phyloP scores from a whole-genome alignment of 495 filamentous ascomycete species.

The Choiromyces venosus region DNA sequence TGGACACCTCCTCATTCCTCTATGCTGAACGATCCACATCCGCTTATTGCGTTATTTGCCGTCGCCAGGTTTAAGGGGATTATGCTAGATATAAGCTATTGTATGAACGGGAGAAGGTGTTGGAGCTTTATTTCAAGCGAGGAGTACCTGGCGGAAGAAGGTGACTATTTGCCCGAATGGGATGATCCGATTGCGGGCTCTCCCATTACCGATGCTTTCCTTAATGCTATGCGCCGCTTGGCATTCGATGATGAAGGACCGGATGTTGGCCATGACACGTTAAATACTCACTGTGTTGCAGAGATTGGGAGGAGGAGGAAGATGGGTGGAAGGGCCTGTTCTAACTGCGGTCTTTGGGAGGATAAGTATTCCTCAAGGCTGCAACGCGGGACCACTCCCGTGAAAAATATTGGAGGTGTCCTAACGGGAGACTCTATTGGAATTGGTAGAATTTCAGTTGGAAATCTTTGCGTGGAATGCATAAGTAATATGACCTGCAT shows the following conservation, averaged over 20 bases:
- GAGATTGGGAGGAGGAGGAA: constrained; percentile 28
- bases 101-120: constrained; percentile 20
- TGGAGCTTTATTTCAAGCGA: constrained; percentile 19
- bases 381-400: constrained; percentile 5
- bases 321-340: constrained; percentile 22
- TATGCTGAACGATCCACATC: constrained; percentile 24
- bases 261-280: too few relatives aligned
- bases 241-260: neutral
- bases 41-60: constrained; percentile 26
- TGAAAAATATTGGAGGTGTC: constrained; percentile 25
- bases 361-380: constrained; percentile 21
- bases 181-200: too few relatives aligned
- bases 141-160: too few relatives aligned
- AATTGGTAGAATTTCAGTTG: constrained; percentile 21
- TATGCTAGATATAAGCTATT: constrained; percentile 23
- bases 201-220: neutral
- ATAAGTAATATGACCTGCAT: constrained; percentile 28
- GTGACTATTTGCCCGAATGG: constrained; percentile 3
- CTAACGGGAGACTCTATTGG: constrained; percentile 24
- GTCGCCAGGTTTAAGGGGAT: constrained; percentile 18
- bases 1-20: constrained; percentile 28
- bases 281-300: constrained; percentile 32
- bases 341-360: constrained; percentile 37
- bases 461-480: constrained; percentile 32
- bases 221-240: neutral